These are phyloP conservation scores for Cladophialophora immunda DNA, from an alignment of 2,329 filamentous ascomycete species.

Conservation along the genomic window DNA sequence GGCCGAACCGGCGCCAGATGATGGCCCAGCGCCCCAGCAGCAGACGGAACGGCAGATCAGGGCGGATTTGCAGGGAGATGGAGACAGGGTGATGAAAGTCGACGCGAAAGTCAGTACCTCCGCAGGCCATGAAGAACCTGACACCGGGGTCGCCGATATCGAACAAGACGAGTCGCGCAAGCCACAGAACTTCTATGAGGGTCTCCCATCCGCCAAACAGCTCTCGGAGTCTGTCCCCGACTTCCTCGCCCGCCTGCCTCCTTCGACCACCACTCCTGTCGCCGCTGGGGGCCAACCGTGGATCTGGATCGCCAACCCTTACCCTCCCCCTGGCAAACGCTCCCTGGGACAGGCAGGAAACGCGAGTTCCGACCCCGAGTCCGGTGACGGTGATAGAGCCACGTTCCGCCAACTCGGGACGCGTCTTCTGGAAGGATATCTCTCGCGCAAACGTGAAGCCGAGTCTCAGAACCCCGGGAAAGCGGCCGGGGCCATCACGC, in stretches of 20 bases:
- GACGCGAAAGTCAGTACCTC: neutral
- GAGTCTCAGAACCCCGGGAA: conserved; percentile 47
- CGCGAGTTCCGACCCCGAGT: conserved; percentile 47
- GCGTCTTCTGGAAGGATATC: conserved; percentile 63
- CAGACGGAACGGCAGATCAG: neutral
- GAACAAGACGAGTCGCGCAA: neutral
- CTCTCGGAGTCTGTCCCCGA: conserved; percentile 68
- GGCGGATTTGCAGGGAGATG: neutral
- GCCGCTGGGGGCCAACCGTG: conserved; percentile 61
- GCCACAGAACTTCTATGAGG: conserved; percentile 69
- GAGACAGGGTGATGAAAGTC: neutral
- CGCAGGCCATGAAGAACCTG: neutral
- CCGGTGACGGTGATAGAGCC: conserved; percentile 52
- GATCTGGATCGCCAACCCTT: conserved; percentile 78
- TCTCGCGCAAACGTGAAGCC: conserved; percentile 55
- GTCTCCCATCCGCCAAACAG: conserved; percentile 65
- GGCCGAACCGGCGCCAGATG: neutral
- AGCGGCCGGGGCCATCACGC: conserved; percentile 41
- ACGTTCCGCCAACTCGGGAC: conserved; percentile 64
- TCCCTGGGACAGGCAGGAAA: conserved; percentile 38
- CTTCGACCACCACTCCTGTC: conserved; percentile 64
- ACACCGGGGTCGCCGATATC: neutral
- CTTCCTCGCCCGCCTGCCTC: conserved; percentile 75
- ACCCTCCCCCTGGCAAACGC: conserved; percentile 41
- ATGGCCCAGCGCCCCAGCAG: neutral